A percentile compares a stretch with the other conserved stretches of the same genome.
Conservation (phyloP, 176 grass and related monocot genomes). For the Puccinellia tenuiflora region DNA sequence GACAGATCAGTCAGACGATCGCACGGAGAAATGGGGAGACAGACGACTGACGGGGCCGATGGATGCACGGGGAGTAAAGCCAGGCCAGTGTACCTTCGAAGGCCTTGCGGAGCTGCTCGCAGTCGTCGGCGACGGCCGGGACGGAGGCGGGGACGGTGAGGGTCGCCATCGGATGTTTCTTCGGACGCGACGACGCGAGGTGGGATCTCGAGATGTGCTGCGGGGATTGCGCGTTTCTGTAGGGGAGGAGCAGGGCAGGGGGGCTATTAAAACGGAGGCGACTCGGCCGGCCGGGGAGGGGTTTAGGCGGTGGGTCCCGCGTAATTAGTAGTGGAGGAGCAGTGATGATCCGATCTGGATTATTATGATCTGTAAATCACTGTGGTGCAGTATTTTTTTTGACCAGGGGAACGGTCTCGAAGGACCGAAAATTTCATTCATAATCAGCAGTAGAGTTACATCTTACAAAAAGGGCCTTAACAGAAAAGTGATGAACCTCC, state of each 20-base stretch:
- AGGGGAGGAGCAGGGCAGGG: background rate
- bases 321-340: background rate
- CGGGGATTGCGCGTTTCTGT: background rate
- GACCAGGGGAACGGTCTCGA: too few species aligned
- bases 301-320: background rate
- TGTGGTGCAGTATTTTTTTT: too few species aligned
- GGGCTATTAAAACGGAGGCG: background rate
- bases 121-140: conserved; percentile 62
- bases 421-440: too few species aligned
- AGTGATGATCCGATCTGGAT: background rate
- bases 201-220: conserved; percentile 13
- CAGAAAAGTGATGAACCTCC: too few species aligned
- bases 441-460: too few species aligned
- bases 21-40: background rate
- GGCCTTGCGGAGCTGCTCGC: conserved; percentile 81
- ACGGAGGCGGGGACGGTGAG: conserved; percentile 52
- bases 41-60: background rate
- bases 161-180: conserved; percentile 65
- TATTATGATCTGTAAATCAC: background rate
- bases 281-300: background rate
- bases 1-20: background rate
- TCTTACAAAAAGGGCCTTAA: too few species aligned
- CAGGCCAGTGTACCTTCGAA: conserved; percentile 42
- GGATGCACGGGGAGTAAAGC: background rate
- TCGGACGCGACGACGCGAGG: background rate